Evolutionary conservation across 768 basidiomycete genomes (phyloP), one percentile per base, ranked within the genome.

Genomic region (Suillus fuscotomentosus): DNA sequence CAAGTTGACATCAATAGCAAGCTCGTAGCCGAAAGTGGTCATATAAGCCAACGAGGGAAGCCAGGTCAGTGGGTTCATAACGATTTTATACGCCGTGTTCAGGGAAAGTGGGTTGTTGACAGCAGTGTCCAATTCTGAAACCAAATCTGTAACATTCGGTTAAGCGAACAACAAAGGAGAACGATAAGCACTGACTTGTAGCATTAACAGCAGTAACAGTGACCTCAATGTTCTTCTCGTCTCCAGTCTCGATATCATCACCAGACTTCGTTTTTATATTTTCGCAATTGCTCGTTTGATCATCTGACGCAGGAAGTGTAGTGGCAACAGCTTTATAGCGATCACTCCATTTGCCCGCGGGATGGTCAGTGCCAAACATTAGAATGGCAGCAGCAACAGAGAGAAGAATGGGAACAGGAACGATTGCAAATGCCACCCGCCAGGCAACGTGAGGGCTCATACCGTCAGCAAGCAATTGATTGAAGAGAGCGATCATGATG

Each of bases 21-120:
- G 79, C 71, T 88, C 87, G 54, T 81, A 79, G 0, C 87, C 86
- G 67, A 88, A 87, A 3, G 85, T 85, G 1, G 82, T 82, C 43
- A 82, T 66, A 64, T 88, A 88, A 14, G 81, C 82, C 10, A 86
- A 69, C 0, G 82, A 73, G 0, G 86, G 85, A 3, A 87, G 78
- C 83, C 85, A 86, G 1, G 86, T 87, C 14, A 83, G 65, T 1
- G 83, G 83, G 62, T 68, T 80, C 22, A 66, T 13, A 31, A 83
- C 31, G 59, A 86, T 77, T 47, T 68, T 62, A 22, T 67, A 9
- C 15, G 79, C 77, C 2, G 72, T 64, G 41, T 70, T 66, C 43
- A 67, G 27, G 2, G 84, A 83, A 22, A 85, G 72, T 38, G 77
- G 69, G 66, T 85, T 74, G 71, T 81, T 82, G 31, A 85, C 75